Conservation (phyloP, 2,329 filamentous ascomycete genomes). For the Aspergillus spinulosporus region DNA sequence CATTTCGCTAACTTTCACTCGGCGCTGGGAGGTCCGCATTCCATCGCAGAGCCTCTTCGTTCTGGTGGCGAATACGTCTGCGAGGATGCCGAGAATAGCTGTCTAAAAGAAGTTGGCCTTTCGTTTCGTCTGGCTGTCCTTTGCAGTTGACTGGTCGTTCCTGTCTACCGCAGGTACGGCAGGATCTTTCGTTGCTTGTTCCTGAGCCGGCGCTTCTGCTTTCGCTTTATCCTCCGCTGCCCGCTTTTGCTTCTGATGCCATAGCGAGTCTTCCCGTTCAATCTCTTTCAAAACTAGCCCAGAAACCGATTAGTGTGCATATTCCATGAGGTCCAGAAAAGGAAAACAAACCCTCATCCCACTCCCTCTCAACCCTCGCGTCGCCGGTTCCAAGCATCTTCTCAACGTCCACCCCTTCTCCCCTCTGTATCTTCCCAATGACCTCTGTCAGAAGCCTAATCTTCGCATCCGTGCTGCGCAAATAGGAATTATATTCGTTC, state of each 20-base stretch:
- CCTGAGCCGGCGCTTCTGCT: constrained; percentile 33
- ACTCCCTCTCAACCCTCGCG: constrained; percentile 72
- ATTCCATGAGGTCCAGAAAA: not conserved
- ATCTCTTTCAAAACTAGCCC: constrained; percentile 42
- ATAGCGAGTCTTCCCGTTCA: constrained; percentile 41
- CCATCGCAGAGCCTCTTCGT: too few relatives aligned
- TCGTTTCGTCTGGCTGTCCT: constrained; percentile 21
- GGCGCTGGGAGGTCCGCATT: too few relatives aligned
- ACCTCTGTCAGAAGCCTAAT: constrained; percentile 72
- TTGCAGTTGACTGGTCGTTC: constrained; percentile 5
- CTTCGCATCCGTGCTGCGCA: constrained; percentile 74
- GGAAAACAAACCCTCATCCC: constrained; percentile 71
- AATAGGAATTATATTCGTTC: constrained; percentile 71
- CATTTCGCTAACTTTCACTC: too few relatives aligned
- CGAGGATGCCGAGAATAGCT: not conserved
- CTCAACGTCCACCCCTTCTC: constrained; percentile 76
- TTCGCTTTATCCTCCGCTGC: constrained; percentile 7
- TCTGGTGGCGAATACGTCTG: too few relatives aligned
- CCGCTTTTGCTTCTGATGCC: constrained; percentile 32
- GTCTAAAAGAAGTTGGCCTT: constrained; percentile 35
- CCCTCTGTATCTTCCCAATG: constrained; percentile 48
- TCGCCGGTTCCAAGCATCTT: constrained; percentile 77
- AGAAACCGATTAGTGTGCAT: constrained; percentile 8
- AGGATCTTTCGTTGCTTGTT: not conserved
- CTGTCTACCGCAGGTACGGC: constrained; percentile 7